Evolutionary conservation across 2,329 filamentous ascomycete species (phyloP).

Genomic region (Ceratocystis diversiconidia): DNA sequence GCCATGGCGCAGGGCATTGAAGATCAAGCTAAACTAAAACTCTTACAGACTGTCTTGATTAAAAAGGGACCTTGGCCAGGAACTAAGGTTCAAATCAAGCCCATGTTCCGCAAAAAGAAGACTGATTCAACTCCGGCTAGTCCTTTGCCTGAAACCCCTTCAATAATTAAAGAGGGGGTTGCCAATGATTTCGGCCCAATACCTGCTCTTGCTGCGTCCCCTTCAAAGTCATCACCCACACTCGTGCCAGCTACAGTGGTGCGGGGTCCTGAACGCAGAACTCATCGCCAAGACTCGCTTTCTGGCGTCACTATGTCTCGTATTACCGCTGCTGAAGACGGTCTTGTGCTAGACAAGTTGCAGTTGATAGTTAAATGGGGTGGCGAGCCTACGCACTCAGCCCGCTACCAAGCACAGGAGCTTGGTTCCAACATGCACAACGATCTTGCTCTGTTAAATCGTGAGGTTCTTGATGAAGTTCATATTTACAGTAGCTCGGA

Average conservation of each 20-base stretch:
- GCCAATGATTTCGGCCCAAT: conserved; percentile 22
- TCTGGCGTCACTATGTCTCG: conserved; percentile 85
- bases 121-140: conserved; percentile 36
- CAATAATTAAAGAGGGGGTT: conserved; percentile 19
- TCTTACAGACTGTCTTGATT: conserved; percentile 71
- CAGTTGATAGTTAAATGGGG: conserved; percentile 99
- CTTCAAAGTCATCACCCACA: not conserved
- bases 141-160: conserved; percentile 23
- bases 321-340: conserved; percentile 85
- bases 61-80: conserved; percentile 91
- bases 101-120: conserved; percentile 89
- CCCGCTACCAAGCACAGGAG: conserved; percentile 89
- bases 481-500: conserved; percentile 94
- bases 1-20: conserved; percentile 70
- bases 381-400: conserved; percentile 92
- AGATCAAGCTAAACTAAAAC: conserved; percentile 71
- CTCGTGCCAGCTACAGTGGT: not conserved
- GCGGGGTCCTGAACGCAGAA: conserved; percentile 25
- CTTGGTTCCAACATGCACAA: conserved; percentile 92
- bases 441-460: conserved; percentile 82
- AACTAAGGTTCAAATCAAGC: conserved; percentile 98
- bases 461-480: conserved; percentile 81
- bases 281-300: conserved; percentile 65
- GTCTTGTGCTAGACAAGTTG: conserved; percentile 83
- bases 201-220: conserved; percentile 17